Evolutionary conservation across 148 eudicot species (phyloP).

Genomic region (Limonium bicolor): DNA sequence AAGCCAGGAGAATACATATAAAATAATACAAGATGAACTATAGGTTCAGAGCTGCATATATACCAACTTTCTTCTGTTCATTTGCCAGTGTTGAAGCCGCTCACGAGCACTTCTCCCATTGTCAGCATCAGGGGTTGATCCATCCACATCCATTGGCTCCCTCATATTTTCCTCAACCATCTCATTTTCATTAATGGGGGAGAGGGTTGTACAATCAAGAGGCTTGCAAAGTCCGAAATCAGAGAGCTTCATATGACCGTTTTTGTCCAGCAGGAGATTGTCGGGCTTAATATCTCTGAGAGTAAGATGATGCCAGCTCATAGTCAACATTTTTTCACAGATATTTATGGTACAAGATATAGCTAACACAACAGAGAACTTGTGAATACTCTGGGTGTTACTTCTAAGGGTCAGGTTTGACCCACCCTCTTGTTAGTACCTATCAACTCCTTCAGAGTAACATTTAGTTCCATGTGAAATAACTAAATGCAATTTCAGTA

Average conservation of each 20-base stretch:
- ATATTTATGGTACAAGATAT: too few relatives aligned
- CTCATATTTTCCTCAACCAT: conserved; percentile 46
- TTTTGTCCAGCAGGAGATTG: conserved; percentile 49
- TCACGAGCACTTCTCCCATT: conserved; percentile 66
- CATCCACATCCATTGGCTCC: conserved; percentile 90
- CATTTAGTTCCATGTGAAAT: too few relatives aligned
- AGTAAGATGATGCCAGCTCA: too few relatives aligned
- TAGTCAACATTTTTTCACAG: too few relatives aligned
- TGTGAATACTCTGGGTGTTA: too few relatives aligned
- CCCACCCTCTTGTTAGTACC: too few relatives aligned
- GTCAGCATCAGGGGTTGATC: conserved; percentile 51
- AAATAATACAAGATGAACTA: not conserved
- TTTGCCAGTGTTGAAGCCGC: conserved; percentile 60
- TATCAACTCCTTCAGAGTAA: too few relatives aligned
- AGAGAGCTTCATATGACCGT: conserved; percentile 69
- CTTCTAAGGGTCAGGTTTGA: too few relatives aligned
- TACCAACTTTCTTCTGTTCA: conserved; percentile 60
- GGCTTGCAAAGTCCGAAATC: conserved; percentile 85
- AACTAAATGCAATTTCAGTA: too few relatives aligned
- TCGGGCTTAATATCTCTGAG: conserved; percentile 69
- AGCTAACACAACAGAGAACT: too few relatives aligned
- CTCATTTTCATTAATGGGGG: conserved; percentile 81
- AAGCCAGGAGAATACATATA: too few relatives aligned
- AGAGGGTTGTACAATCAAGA: conserved; percentile 64
- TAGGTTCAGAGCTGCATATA: not conserved